Base-by-base conservation (phyloP, 106 monocot genomes). In the Chionographis japonica region DNA sequence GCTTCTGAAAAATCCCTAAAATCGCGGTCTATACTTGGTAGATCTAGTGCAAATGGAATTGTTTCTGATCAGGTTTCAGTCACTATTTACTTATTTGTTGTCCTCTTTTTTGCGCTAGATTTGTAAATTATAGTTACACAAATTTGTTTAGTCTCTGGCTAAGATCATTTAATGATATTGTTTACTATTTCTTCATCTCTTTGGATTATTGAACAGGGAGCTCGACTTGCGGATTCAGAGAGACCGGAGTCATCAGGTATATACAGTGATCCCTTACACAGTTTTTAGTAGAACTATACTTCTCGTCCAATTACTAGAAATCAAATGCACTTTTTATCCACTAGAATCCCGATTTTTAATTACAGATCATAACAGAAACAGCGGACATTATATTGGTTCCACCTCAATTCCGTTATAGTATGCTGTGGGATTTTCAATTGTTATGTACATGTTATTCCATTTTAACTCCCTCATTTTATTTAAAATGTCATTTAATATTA, bases 31-130 rank as follows among this genome's bases (percentile, higher is more conserved):
- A 79, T 98, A 70, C 74, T 98, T 70, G 80, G 78, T 37, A 80
- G 89, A 70, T 71, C 90, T 63, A 72, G 43, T 55, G 80, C 84
- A 52, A 97, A 99, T 85, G 98, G 91, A 59, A 77, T 98, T 68
- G 68, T 77, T 75, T 37, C 84, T 68, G 98, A 98, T 75, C 86
- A 84, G 70, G 69, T 85, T 58, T 63, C 72, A 69, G 74, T 77
- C 61, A 53, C 53, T 40, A 68, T 38, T 63, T 12, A 46, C 57
- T 17, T 11, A 15, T 62, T 43, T 16, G 15, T 43, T 79, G 2
- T 17, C 57, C 50, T 66, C 54, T 16, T 64, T 9, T 70, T 63
- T 19, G 27, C 35, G n/a, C 18, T 12, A 46, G 15, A 6, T 12
- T 60, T 58, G 37, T 8, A 51, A 16, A 40, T 41, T 50, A 56